Evolutionary conservation across 352 stramenopile genomes (phyloP).

Genomic region (Phytophthora cryptogea): DNA sequence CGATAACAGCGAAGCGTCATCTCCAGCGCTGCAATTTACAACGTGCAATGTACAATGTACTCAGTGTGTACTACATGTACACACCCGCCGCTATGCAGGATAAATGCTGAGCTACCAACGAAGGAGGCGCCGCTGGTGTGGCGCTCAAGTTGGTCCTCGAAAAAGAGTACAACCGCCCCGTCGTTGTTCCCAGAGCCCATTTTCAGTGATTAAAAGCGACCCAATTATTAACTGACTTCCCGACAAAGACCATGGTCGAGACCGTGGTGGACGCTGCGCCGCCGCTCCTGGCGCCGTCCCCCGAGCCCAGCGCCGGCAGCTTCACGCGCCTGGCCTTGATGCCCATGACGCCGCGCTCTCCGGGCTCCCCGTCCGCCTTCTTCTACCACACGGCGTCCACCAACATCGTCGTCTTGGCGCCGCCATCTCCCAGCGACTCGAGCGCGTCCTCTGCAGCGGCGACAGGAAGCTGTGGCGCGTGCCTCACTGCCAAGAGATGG

Average conservation of each 20-base stretch:
- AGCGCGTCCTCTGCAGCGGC: slow-evolving; percentile 5
- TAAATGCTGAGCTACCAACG: too few species aligned
- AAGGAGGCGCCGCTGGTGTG: too few species aligned
- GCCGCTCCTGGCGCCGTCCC: slow-evolving; percentile 13
- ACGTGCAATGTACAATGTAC: too few species aligned
- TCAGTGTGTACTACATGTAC: too few species aligned
- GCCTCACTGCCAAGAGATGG: slow-evolving; percentile 9
- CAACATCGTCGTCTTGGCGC: slow-evolving; percentile 25
- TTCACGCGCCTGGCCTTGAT: slow-evolving; percentile 11
- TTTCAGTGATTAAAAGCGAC: not conserved
- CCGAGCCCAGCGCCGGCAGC: slow-evolving; percentile 16
- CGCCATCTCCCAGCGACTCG: slow-evolving; percentile 23
- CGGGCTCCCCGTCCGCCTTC: slow-evolving; percentile 32
- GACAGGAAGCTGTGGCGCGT: not conserved
- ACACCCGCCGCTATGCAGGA: too few species aligned
- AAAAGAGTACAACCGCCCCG: too few species aligned
- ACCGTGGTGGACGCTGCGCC: slow-evolving; percentile 9
- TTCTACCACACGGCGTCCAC: slow-evolving; percentile 34
- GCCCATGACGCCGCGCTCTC: slow-evolving; percentile 31
- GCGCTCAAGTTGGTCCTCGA: too few species aligned
- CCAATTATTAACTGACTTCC: not conserved
- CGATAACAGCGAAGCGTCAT: too few species aligned
- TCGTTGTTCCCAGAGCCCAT: not conserved
- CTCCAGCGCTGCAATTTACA: too few species aligned
- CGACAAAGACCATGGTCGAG: not conserved